These are phyloP conservation scores for Harringtonia lauricola DNA, from an alignment of 2,329 filamentous ascomycete genomes.

Conservation along the genomic window DNA sequence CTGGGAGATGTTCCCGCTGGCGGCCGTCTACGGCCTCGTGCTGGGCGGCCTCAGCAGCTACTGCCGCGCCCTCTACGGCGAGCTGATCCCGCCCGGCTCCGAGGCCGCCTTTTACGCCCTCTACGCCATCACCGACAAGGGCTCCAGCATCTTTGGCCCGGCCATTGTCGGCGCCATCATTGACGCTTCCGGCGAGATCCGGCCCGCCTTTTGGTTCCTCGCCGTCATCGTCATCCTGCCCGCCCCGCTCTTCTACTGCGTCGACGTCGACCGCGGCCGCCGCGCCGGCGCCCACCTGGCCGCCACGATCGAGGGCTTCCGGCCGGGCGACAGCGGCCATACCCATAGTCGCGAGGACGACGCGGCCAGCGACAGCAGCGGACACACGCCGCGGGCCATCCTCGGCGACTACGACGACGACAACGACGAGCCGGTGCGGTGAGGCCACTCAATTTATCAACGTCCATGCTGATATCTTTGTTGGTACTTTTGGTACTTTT, in stretches of 20 bases:
- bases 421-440: neutral
- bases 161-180: constrained; percentile 90
- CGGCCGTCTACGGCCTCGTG: constrained; percentile 84
- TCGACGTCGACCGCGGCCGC: constrained; percentile 73
- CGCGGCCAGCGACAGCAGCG: constrained; percentile 16
- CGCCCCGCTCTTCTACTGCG: constrained; percentile 71
- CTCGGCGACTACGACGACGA: constrained; percentile 21
- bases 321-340: constrained; percentile 13
- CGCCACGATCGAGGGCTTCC: constrained; percentile 44
- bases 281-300: constrained; percentile 56
- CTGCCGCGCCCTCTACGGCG: constrained; percentile 83
- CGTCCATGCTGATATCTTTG: neutral
- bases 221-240: constrained; percentile 75
- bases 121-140: constrained; percentile 96
- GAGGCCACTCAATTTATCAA: neutral
- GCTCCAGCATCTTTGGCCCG: constrained; percentile 85
- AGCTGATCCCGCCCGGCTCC: constrained; percentile 85
- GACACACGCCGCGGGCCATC: constrained; percentile 23
- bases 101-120: constrained; percentile 95
- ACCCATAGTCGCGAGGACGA: constrained; percentile 13
- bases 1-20: constrained; percentile 94
- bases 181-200: constrained; percentile 68
- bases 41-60: constrained; percentile 88
- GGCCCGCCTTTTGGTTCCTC: constrained; percentile 86
- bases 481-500: neutral